Evolutionary conservation across 495 filamentous ascomycete genomes (phyloP).

Genomic region (Glarea lozoyensis): DNA sequence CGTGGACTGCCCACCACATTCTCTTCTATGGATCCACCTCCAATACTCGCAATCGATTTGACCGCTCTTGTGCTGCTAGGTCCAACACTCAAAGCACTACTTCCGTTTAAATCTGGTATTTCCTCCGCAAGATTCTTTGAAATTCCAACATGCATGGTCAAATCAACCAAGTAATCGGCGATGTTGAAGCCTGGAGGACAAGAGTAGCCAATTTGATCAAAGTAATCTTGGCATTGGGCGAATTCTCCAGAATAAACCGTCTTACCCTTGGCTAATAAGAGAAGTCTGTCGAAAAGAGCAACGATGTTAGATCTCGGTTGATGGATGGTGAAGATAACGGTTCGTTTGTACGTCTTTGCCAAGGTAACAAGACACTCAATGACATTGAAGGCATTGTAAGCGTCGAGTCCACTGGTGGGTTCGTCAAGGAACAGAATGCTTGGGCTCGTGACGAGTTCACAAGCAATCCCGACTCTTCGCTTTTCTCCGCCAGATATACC

Average conservation of each 20-base stretch:
- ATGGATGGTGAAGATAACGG: conserved; percentile 97
- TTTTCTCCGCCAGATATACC: conserved; percentile 98
- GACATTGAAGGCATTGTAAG: conserved; percentile 95
- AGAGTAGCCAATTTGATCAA: conserved; percentile 79
- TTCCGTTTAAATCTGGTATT: conserved; percentile 30
- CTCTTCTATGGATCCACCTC: conserved; percentile 48
- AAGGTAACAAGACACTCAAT: conserved; percentile 92
- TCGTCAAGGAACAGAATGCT: conserved; percentile 97
- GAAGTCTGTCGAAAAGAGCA: conserved; percentile 89
- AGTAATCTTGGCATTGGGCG: conserved; percentile 82
- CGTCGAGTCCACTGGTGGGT: conserved; percentile 90
- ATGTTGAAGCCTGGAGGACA: conserved; percentile 98
- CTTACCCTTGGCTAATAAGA: conserved; percentile 81
- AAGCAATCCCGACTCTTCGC: conserved; percentile 90
- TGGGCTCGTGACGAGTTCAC: conserved; percentile 93
- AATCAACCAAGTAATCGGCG: conserved; percentile 91
- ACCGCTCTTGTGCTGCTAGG: conserved; percentile 84
- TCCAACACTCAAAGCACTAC: conserved; percentile 50
- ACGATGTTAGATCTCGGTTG: conserved; percentile 99
- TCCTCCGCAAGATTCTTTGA: conserved; percentile 50
- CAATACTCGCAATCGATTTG: conserved; percentile 81
- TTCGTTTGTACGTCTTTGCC: conserved; percentile 91
- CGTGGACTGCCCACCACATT: conserved; percentile 46
- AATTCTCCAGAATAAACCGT: conserved; percentile 92
- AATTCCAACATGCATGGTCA: conserved; percentile 87